Conservation (phyloP, 1,284 basidiomycete genomes). For the Flammula alnicola region DNA sequence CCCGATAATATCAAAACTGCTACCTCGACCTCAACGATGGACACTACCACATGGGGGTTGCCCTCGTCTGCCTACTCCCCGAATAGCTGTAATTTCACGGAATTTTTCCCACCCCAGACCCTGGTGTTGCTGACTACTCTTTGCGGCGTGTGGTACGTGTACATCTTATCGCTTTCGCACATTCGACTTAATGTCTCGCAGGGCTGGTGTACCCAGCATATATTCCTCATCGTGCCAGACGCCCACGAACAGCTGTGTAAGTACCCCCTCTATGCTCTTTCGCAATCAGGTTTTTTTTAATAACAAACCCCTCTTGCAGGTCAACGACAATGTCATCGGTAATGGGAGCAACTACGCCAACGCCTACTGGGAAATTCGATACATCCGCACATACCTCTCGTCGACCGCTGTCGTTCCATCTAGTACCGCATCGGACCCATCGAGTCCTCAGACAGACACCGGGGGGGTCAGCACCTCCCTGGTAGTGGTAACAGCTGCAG, state of each 20-base stretch:
- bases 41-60: slow-evolving; percentile 44
- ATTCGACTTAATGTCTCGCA: slow-evolving; percentile 23
- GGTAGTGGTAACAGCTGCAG: neutral
- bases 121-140: slow-evolving; percentile 56
- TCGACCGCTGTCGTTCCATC: neutral
- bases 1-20: slow-evolving; percentile 40
- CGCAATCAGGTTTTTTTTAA: neutral
- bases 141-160: slow-evolving; percentile 54
- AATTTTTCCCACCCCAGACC: slow-evolving; percentile 61
- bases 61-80: slow-evolving; percentile 42
- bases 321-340: slow-evolving; percentile 38
- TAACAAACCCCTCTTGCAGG: slow-evolving; percentile 20
- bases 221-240: slow-evolving; percentile 45
- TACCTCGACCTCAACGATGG: slow-evolving; percentile 44
- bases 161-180: neutral
- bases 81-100: slow-evolving; percentile 48
- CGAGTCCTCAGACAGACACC: neutral
- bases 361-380: slow-evolving; percentile 49
- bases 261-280: slow-evolving; percentile 14
- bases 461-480: neutral
- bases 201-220: slow-evolving; percentile 52
- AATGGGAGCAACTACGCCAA: slow-evolving; percentile 51
- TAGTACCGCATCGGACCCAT: neutral
- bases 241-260: slow-evolving; percentile 42
- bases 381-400: slow-evolving; percentile 40